These are phyloP conservation scores for Ilex asprella DNA, from an alignment of 257 asterid genomes.

Conservation along the genomic window DNA sequence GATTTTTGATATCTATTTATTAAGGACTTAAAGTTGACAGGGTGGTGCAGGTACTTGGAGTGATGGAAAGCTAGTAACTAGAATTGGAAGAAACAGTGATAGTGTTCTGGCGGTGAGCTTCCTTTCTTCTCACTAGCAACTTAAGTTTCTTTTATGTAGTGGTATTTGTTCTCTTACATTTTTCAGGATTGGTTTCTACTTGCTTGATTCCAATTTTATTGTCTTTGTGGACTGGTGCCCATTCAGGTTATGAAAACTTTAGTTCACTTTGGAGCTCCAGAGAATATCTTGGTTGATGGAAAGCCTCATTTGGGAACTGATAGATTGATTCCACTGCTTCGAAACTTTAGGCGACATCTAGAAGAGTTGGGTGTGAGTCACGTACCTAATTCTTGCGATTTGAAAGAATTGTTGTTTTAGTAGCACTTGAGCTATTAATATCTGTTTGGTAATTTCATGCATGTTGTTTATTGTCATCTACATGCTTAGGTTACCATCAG, in stretches of 20 bases:
- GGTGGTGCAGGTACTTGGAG: conserved; percentile 99
- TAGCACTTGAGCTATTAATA: not conserved
- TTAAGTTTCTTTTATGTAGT: not conserved
- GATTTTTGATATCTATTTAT: conserved; percentile 19
- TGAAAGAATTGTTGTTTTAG: conserved; percentile 8
- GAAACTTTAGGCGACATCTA: conserved; percentile 62
- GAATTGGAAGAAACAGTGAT: conserved; percentile 82
- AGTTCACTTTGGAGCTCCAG: conserved; percentile 90
- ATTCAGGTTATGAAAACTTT: conserved; percentile 75
- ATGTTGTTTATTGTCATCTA: conserved; percentile 11
- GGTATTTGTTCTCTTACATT: not conserved
- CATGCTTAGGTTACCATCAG: conserved; percentile 60
- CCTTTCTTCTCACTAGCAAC: conserved; percentile 4
- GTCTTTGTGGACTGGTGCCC: not conserved
- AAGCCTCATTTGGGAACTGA: conserved; percentile 99
- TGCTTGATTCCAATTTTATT: not conserved
- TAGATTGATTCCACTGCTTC: conserved; percentile 78
- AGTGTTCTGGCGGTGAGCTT: conserved; percentile 66
- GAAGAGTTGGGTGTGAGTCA: conserved; percentile 81
- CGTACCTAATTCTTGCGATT: conserved; percentile 10
- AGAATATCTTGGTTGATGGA: conserved; percentile 75
- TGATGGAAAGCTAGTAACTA: conserved; percentile 93
- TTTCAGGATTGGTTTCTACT: not conserved
- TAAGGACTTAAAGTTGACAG: conserved; percentile 84
- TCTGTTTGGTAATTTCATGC: conserved; percentile 3